Percentiles rank a stretch among this genome's conserved stretches.
phyloP scores from a whole-genome alignment of 768 basidiomycete genomes.

The Pleurotus eryngii region DNA sequence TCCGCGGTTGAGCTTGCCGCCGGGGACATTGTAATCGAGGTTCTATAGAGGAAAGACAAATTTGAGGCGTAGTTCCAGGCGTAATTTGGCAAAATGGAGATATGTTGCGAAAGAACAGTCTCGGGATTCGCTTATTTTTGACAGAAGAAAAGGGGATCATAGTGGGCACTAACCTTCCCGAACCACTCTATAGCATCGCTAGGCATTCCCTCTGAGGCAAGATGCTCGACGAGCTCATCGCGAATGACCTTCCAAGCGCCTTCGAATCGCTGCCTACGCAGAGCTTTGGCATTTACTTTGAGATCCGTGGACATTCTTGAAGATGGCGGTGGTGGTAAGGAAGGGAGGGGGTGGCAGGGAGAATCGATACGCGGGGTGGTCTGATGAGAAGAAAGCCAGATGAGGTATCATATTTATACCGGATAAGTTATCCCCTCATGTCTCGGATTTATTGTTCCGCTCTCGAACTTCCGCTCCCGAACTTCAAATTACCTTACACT shows the following conservation, averaged over 20 bases:
- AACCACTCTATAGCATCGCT: slow-evolving; percentile 84
- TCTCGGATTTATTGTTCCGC: slow-evolving; percentile 7
- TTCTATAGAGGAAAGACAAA: slow-evolving; percentile 41
- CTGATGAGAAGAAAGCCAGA: neutral
- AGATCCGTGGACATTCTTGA: neutral
- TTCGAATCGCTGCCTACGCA: slow-evolving; percentile 64
- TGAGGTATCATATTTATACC: slow-evolving; percentile 5
- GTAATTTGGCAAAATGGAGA: no score
- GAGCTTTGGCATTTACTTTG: slow-evolving; percentile 29
- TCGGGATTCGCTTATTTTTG: no score
- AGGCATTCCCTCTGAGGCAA: slow-evolving; percentile 75
- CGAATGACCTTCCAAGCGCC: slow-evolving; percentile 68
- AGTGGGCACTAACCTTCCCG: slow-evolving; percentile 51
- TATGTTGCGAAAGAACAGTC: no score
- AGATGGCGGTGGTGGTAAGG: neutral
- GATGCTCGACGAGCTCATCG: slow-evolving; percentile 71
- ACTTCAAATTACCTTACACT: no score
- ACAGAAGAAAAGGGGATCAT: neutral
- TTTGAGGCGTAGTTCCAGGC: no score
- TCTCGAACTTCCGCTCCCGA: no score
- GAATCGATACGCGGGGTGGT: neutral
- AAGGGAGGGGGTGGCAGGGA: neutral
- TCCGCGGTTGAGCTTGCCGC: slow-evolving; percentile 96
- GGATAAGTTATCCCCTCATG: slow-evolving; percentile 1
- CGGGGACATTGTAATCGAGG: slow-evolving; percentile 92